Conservation (phyloP, 1,284 basidiomycete species). For the Chiua sp. region DNA sequence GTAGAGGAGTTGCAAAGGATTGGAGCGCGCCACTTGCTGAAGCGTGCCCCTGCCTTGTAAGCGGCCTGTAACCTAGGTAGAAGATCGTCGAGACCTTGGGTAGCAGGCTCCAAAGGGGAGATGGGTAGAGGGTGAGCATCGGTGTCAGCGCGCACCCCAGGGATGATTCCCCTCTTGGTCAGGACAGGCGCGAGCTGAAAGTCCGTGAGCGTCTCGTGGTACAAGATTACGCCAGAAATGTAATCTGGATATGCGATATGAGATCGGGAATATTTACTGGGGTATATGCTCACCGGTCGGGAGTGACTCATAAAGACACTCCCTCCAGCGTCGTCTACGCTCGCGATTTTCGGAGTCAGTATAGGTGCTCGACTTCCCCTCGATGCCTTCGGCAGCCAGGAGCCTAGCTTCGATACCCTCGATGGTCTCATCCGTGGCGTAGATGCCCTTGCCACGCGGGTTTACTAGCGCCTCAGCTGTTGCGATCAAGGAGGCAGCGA, state of each 20-base stretch:
- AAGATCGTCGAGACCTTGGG: conserved; percentile 55
- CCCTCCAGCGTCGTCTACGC: conserved; percentile 49
- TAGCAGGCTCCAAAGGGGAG: conserved; percentile 50
- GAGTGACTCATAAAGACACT: conserved; percentile 49
- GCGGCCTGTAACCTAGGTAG: conserved; percentile 48
- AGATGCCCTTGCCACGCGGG: conserved; percentile 56
- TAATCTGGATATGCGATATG: conserved; percentile 39
- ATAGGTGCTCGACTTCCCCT: conserved; percentile 30
- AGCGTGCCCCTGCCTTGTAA: conserved; percentile 50
- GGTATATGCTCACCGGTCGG: conserved; percentile 40
- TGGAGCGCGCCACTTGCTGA: conserved; percentile 58
- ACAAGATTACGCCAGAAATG: conserved; percentile 57
- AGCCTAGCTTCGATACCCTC: conserved; percentile 49
- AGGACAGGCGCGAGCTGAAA: conserved; percentile 52
- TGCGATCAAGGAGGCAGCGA: conserved; percentile 48
- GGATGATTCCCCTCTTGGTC: conserved; percentile 49
- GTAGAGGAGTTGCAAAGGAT: conserved; percentile 48
- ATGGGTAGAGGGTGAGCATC: conserved; percentile 52
- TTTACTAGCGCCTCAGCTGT: conserved; percentile 50
- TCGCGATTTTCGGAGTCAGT: conserved; percentile 45
- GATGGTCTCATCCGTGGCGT: conserved; percentile 58
- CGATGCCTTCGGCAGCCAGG: conserved; percentile 39
- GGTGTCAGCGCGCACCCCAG: conserved; percentile 56
- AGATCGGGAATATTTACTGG: not conserved
- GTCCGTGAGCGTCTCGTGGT: conserved; percentile 52